These are phyloP conservation scores for Theobroma grandiflorum DNA, from an alignment of 441 rosid species.

Conservation along the genomic window DNA sequence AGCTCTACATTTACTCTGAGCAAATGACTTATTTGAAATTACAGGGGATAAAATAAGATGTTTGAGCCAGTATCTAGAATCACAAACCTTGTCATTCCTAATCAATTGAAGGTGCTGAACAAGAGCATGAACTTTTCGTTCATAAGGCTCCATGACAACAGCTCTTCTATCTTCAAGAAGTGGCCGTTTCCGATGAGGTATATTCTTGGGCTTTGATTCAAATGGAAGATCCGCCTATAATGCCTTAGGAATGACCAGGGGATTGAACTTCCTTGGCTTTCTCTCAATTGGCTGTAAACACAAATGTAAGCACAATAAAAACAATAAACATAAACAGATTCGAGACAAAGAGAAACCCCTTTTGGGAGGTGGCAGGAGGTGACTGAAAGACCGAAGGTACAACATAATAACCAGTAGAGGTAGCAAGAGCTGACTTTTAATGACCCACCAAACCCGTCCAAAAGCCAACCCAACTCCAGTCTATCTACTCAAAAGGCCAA, in stretches of 20 bases:
- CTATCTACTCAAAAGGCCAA: too few species aligned
- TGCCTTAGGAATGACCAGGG: conserved; percentile 71
- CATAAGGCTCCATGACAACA: conserved; percentile 78
- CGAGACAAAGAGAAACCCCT: not conserved
- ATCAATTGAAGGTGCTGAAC: conserved; percentile 71
- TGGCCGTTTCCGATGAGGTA: conserved; percentile 51
- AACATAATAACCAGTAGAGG: not conserved
- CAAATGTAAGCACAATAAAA: conserved; percentile 23
- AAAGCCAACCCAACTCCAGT: not conserved
- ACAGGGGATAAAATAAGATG: not conserved
- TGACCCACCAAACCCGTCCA: not conserved
- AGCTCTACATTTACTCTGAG: not conserved
- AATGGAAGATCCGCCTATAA: conserved; percentile 81
- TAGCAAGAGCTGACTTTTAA: not conserved
- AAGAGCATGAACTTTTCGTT: conserved; percentile 56
- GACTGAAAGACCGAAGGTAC: not conserved
- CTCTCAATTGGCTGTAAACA: conserved; percentile 75
- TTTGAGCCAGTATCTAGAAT: not conserved
- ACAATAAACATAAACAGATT: conserved; percentile 14
- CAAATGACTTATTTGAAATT: not conserved
- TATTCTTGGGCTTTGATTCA: conserved; percentile 77
- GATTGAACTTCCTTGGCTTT: conserved; percentile 73
- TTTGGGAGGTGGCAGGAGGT: not conserved
- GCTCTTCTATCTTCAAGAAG: conserved; percentile 72
- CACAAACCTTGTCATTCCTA: conserved; percentile 62